phyloP scores from a whole-genome alignment of 768 basidiomycete genomes.

The Suillus ampliporus region DNA sequence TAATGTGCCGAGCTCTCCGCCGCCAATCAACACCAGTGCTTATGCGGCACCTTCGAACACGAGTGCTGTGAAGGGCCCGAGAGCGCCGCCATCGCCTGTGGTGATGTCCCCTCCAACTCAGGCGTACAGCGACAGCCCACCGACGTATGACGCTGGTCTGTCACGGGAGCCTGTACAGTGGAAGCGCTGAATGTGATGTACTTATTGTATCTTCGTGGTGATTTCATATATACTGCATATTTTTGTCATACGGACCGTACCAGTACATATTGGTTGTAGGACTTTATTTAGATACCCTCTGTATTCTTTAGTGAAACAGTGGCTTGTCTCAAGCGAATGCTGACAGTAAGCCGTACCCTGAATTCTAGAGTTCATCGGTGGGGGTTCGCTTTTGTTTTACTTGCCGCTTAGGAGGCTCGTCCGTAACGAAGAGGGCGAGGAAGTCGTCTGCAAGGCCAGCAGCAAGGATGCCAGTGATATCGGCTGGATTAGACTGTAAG shows the following conservation, averaged over 20 bases:
- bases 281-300: slow-evolving; percentile 28
- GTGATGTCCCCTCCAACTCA: slow-evolving; percentile 29
- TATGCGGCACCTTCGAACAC: slow-evolving; percentile 29
- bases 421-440: slow-evolving; percentile 60
- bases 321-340: not conserved
- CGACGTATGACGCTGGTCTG: slow-evolving; percentile 64
- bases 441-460: slow-evolving; percentile 75
- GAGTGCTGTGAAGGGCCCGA: slow-evolving; percentile 52
- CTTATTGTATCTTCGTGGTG: not conserved
- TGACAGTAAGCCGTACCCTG: not conserved
- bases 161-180: slow-evolving; percentile 57
- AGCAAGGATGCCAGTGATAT: slow-evolving; percentile 71
- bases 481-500: slow-evolving; percentile 45
- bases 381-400: slow-evolving; percentile 24
- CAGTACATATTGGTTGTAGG: slow-evolving; percentile 19
- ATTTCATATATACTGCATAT: not conserved
- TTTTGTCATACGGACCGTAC: slow-evolving; percentile 25
- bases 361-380: slow-evolving; percentile 36
- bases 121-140: slow-evolving; percentile 60
- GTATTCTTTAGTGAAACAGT: slow-evolving; percentile 19
- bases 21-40: slow-evolving; percentile 46
- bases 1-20: slow-evolving; percentile 37
- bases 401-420: slow-evolving; percentile 40
- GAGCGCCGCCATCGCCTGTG: slow-evolving; percentile 37
- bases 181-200: slow-evolving; percentile 36